These are phyloP conservation scores for Endothia cerciana DNA, from an alignment of 2,329 filamentous ascomycete genomes.

Conservation along the genomic window DNA sequence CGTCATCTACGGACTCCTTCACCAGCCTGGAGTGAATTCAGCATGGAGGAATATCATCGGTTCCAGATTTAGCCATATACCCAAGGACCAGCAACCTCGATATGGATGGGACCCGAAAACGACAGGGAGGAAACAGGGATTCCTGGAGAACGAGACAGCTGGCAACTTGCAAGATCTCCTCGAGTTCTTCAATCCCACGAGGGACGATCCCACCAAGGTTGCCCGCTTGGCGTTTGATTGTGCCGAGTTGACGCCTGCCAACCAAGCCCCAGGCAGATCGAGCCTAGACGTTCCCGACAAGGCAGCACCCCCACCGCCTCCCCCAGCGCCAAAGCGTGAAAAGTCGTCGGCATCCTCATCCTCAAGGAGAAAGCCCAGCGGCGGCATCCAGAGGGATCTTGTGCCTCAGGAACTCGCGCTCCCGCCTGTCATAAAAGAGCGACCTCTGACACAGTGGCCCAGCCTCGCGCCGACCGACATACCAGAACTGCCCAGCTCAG, in stretches of 20 bases:
- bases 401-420: constrained; percentile 21
- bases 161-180: constrained; percentile 67
- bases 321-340: constrained; percentile 26
- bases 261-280: constrained; percentile 17
- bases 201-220: constrained; percentile 59
- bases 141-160: constrained; percentile 64
- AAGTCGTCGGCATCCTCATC: constrained; percentile 19
- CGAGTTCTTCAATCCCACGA: constrained; percentile 65
- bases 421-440: constrained; percentile 18
- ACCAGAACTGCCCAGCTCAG: constrained; percentile 21
- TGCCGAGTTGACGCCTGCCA: constrained; percentile 42
- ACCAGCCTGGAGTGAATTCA: constrained; percentile 64
- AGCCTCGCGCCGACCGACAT: constrained; percentile 12
- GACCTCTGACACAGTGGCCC: constrained; percentile 27
- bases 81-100: constrained; percentile 57
- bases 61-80: constrained; percentile 47
- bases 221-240: constrained; percentile 62
- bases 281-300: constrained; percentile 24
- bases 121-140: constrained; percentile 60
- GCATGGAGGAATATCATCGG: constrained; percentile 63
- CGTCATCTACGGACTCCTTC: constrained; percentile 69
- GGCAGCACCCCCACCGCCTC: constrained; percentile 22
- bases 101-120: constrained; percentile 63
- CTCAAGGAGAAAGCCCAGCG: constrained; percentile 22
- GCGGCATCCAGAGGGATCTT: constrained; percentile 1